Conservation (phyloP, 2,329 filamentous ascomycete species). For the Penicillium sp. region DNA sequence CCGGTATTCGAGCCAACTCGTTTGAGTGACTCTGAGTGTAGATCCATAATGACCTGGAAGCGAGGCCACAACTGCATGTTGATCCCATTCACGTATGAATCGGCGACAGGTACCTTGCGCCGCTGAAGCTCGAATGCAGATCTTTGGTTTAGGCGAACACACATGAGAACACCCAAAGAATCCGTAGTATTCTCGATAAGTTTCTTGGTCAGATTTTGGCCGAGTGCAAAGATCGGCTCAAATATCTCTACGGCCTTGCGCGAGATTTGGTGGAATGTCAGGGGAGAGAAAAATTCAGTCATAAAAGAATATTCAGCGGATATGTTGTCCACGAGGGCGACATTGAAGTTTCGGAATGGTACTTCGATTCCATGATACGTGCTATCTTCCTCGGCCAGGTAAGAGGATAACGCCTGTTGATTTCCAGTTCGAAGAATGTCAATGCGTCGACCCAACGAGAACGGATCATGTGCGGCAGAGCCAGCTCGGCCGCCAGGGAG, state of each 20-base stretch:
- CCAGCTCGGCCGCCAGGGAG: constrained; percentile 40
- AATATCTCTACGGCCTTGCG: constrained; percentile 86
- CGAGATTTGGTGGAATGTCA: constrained; percentile 73
- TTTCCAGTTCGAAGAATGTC: constrained; percentile 75
- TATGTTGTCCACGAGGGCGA: constrained; percentile 89
- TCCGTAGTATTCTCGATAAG: constrained; percentile 77
- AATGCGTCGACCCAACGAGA: constrained; percentile 80
- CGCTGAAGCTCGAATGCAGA: constrained; percentile 92
- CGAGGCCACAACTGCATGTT: constrained; percentile 97
- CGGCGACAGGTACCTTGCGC: constrained; percentile 81
- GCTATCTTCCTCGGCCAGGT: constrained; percentile 87
- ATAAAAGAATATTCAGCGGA: constrained; percentile 94
- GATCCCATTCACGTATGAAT: constrained; percentile 89
- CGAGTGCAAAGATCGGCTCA: constrained; percentile 82
- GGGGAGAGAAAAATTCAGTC: constrained; percentile 80
- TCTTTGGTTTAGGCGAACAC: constrained; percentile 88
- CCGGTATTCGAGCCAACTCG: constrained; percentile 50
- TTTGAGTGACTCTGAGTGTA: constrained; percentile 84
- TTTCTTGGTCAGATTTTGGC: constrained; percentile 70
- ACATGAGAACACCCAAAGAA: constrained; percentile 82
- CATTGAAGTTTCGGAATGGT: constrained; percentile 90
- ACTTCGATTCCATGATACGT: constrained; percentile 82
- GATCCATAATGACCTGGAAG: constrained; percentile 90
- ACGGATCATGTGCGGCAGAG: constrained; percentile 68
- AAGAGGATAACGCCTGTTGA: constrained; percentile 76